Conservation (phyloP, 768 basidiomycete genomes). For the Suillus tomentosus region DNA sequence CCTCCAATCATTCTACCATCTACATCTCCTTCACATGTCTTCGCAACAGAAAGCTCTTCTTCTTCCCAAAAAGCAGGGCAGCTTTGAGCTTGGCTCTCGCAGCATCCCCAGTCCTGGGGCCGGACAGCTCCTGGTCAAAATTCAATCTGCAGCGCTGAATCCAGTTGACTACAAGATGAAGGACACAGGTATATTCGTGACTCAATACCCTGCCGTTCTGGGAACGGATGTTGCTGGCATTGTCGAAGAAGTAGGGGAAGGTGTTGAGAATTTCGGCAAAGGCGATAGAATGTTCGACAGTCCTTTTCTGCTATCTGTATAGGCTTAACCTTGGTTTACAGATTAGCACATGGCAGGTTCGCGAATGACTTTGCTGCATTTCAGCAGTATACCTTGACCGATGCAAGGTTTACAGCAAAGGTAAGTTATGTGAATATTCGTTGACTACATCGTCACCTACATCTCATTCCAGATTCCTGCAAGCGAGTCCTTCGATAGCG, state of each 20-base stretch:
- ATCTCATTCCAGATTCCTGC: constrained; percentile 42
- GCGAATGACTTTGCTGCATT: constrained; percentile 31
- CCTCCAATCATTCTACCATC: too few relatives aligned
- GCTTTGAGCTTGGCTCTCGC: constrained; percentile 32
- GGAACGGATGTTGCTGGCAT: constrained; percentile 24
- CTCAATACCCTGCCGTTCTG: constrained; percentile 37
- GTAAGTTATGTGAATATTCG: constrained; percentile 21
- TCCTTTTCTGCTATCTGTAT: constrained; percentile 15
- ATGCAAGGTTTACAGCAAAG: constrained; percentile 39
- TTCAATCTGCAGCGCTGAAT: constrained; percentile 44
- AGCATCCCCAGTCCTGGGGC: constrained; percentile 35
- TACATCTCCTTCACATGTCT: constrained; percentile 21
- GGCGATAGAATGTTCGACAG: constrained; percentile 43
- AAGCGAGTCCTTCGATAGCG: constrained; percentile 45
- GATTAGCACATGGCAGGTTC: constrained; percentile 19
- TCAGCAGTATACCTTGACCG: constrained; percentile 43
- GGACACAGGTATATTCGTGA: constrained; percentile 31
- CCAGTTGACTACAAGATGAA: constrained; percentile 48
- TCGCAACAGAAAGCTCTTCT: constrained; percentile 32
- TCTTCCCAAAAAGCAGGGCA: constrained; percentile 26
- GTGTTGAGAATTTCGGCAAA: constrained; percentile 34
- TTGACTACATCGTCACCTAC: background rate
- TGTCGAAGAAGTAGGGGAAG: constrained; percentile 42
- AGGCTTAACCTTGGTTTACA: constrained; percentile 25
- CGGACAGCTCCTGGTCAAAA: constrained; percentile 44